A percentile compares a stretch with the other conserved stretches of the same genome.
These are phyloP conservation scores for Mortierella sp. DNA, from an alignment of 371 early-diverging fungal genomes.

Conservation along the genomic window DNA sequence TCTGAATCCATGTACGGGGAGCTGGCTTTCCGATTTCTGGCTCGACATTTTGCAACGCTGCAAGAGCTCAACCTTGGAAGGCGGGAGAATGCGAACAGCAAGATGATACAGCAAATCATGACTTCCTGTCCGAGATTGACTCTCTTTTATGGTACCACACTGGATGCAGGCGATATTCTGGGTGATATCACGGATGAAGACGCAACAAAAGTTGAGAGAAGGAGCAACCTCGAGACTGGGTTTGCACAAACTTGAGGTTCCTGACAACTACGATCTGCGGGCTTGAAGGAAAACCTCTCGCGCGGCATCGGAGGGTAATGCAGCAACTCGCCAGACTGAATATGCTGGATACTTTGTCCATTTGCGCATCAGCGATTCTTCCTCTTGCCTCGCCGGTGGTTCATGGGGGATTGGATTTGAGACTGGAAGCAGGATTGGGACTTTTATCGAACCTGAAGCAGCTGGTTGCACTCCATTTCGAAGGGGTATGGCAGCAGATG, in stretches of 20 bases:
- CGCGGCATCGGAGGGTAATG: not conserved
- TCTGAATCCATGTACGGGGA: not conserved
- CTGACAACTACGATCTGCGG: slow-evolving; percentile 1
- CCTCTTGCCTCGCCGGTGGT: too few relatives aligned
- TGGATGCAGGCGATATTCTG: slow-evolving; percentile 1
- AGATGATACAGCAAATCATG: slow-evolving; percentile 2
- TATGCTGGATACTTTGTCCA: not conserved
- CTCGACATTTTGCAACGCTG: slow-evolving; percentile 1
- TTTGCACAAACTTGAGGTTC: slow-evolving; percentile 5
- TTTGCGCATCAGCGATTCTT: too few relatives aligned
- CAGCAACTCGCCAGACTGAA: slow-evolving; percentile 1
- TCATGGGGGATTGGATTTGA: too few relatives aligned
- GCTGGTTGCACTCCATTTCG: too few relatives aligned
- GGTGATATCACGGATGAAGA: not conserved
- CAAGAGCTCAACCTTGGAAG: not conserved
- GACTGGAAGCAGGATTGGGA: too few relatives aligned
- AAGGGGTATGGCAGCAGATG: too few relatives aligned
- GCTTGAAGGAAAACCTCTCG: not conserved
- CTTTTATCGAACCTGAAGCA: too few relatives aligned
- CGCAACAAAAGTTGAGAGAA: not conserved
- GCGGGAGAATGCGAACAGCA: not conserved
- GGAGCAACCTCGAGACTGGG: not conserved
- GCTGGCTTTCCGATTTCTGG: not conserved
- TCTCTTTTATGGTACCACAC: not conserved
- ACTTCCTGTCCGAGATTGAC: not conserved